These are phyloP conservation scores for Quercus cerris DNA, from an alignment of 306 rosid species.

Conservation along the genomic window DNA sequence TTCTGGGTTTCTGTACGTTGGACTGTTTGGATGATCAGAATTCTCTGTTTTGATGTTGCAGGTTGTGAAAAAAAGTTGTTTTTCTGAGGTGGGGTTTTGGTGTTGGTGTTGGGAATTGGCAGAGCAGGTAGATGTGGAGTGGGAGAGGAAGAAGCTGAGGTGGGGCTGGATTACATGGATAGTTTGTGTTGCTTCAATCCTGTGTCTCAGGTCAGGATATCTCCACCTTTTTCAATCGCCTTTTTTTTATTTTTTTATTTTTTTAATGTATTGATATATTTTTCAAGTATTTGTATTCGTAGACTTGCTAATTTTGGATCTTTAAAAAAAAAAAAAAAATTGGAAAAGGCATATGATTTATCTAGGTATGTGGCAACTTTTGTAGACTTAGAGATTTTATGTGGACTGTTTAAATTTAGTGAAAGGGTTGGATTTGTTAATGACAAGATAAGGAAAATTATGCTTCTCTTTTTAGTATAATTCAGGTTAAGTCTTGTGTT, in stretches of 20 bases:
- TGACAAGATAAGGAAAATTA: background rate
- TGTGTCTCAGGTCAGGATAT: constrained; percentile 56
- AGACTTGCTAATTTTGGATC: background rate
- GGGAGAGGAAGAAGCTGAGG: constrained; percentile 39
- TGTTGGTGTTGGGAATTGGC: constrained; percentile 16
- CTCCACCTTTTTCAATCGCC: constrained; percentile 8
- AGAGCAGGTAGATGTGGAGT: constrained; percentile 53
- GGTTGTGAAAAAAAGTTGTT: constrained; percentile 13
- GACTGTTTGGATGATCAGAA: constrained; percentile 35
- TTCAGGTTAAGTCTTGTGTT: background rate
- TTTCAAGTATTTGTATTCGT: background rate
- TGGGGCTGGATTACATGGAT: constrained; percentile 61
- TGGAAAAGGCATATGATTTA: background rate
- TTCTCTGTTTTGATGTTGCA: constrained; percentile 24
- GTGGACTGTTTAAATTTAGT: background rate
- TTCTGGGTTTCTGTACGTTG: constrained; percentile 12
- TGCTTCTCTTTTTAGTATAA: background rate
- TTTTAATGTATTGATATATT: background rate
- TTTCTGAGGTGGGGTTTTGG: constrained; percentile 13
- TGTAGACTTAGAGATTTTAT: background rate
- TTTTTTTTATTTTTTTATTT: background rate
- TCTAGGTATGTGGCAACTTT: background rate
- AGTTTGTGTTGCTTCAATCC: constrained; percentile 74
- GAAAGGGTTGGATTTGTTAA: background rate
- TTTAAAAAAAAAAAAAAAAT: no score